A percentile compares a stretch with the other conserved stretches of the same genome.
Evolutionary conservation across 2,329 filamentous ascomycete species (phyloP).

Genomic region (Parafenestella ontariensis): DNA sequence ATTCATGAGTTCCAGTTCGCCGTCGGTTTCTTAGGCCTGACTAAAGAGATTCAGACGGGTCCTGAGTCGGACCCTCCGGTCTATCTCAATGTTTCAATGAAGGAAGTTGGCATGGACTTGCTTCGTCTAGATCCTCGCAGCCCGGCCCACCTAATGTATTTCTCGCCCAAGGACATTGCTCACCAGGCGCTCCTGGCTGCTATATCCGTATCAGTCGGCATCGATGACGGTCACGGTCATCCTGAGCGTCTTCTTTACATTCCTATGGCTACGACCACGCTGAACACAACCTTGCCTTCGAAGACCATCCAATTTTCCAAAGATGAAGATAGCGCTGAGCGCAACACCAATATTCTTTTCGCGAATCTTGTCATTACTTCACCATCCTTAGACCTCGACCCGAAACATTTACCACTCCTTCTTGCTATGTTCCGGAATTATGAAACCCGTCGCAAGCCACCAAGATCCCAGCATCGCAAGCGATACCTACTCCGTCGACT

Average conservation of each 20-base stretch:
- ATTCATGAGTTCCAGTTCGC: conserved; percentile 98
- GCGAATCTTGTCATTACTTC: conserved; percentile 97
- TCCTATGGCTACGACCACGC: conserved; percentile 94
- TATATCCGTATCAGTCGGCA: conserved; percentile 87
- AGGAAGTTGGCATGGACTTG: conserved; percentile 92
- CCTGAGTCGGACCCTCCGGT: conserved; percentile 73
- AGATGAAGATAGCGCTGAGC: conserved; percentile 75
- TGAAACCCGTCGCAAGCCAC: conserved; percentile 33
- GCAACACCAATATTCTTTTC: conserved; percentile 95
- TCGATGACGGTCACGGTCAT: conserved; percentile 87
- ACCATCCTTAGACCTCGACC: conserved; percentile 90
- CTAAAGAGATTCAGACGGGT: conserved; percentile 76
- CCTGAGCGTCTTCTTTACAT: conserved; percentile 90
- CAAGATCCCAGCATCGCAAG: conserved; percentile 49
- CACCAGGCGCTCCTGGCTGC: conserved; percentile 94
- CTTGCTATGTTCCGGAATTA: conserved; percentile 73
- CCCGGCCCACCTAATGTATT: conserved; percentile 97
- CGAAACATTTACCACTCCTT: conserved; percentile 86
- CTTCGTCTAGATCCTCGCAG: conserved; percentile 91
- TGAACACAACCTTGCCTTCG: conserved; percentile 92
- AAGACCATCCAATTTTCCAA: conserved; percentile 86
- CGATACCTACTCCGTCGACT: conserved; percentile 81
- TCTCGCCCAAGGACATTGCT: conserved; percentile 87
- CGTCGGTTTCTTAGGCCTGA: conserved; percentile 86
- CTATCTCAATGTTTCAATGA: conserved; percentile 88